A percentile compares a stretch with the other conserved stretches of the same genome.
phyloP scores from a whole-genome alignment of 78 protist genomes.

The Fonticula alba region DNA sequence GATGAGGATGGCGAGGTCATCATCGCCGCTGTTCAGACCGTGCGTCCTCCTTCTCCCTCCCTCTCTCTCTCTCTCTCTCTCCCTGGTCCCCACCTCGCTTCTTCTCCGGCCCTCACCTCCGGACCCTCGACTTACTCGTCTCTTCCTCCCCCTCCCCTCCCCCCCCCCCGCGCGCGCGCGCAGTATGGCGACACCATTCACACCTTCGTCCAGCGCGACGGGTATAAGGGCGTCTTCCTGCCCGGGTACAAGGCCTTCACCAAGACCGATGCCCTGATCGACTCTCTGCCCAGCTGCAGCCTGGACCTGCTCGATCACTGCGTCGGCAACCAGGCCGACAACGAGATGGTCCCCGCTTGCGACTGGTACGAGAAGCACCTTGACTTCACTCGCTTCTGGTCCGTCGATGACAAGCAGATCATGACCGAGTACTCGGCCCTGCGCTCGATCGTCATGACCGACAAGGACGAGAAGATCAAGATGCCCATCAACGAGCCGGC shows the following conservation, averaged over 20 bases:
- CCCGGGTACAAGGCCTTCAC: conserved; percentile 40
- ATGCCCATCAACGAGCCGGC: conserved; percentile 89
- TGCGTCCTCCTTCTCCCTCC: no score
- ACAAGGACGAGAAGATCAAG: conserved; percentile 40
- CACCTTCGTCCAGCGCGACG: conserved; percentile 51
- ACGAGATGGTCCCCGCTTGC: conserved; percentile 42
- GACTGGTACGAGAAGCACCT: conserved; percentile 57
- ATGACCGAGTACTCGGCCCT: conserved; percentile 66
- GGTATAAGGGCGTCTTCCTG: conserved; percentile 45
- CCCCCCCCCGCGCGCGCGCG: background rate
- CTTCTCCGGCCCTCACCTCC: no score
- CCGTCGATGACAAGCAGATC: conserved; percentile 67
- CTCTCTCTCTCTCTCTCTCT: no score
- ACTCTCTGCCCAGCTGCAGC: background rate
- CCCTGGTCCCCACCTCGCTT: background rate
- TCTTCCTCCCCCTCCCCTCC: background rate
- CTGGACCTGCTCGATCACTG: conserved; percentile 44
- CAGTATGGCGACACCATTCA: conserved; percentile 62
- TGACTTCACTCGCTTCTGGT: conserved; percentile 72
- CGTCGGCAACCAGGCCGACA: conserved; percentile 60
- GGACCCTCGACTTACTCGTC: no score
- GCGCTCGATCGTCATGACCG: conserved; percentile 57
- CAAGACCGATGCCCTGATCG: conserved; percentile 21
- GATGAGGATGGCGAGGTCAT: conserved; percentile 62
- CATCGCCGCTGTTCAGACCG: conserved; percentile 53